Evolutionary conservation across 306 rosid genomes (phyloP).

Genomic region (Pyrus pyrifolia): DNA sequence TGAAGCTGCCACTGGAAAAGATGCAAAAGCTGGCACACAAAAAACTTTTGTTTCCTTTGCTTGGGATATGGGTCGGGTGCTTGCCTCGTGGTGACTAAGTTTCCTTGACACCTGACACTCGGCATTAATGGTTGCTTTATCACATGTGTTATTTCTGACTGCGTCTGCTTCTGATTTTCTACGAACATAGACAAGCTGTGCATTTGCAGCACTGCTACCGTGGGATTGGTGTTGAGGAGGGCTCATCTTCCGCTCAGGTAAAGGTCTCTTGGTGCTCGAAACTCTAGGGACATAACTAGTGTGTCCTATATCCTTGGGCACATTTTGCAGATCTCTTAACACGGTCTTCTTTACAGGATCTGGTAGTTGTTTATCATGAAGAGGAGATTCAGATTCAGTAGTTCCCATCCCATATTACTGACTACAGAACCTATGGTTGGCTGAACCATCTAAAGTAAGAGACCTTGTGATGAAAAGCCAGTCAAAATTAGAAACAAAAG

Average conservation of each 20-base stretch:
- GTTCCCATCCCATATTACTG: constrained; percentile 43
- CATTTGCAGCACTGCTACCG: constrained; percentile 47
- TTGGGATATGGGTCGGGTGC: constrained; percentile 25
- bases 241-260: constrained; percentile 39
- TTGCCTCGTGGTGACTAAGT: constrained; percentile 30
- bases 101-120: constrained; percentile 34
- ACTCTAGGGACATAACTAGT: constrained; percentile 38
- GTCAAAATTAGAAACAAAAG: constrained; percentile 2
- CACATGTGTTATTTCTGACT: constrained; percentile 56
- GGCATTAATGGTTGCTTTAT: constrained; percentile 36
- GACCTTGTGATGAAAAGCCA: constrained; percentile 15
- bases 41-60: constrained; percentile 50
- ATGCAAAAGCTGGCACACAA: constrained; percentile 53
- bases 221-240: constrained; percentile 55
- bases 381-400: constrained; percentile 44
- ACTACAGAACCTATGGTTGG: constrained; percentile 50
- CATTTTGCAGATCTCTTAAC: constrained; percentile 62
- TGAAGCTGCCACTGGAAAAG: constrained; percentile 53
- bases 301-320: constrained; percentile 51
- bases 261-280: constrained; percentile 63
- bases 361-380: constrained; percentile 38
- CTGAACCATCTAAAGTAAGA: constrained; percentile 51
- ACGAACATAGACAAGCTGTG: constrained; percentile 91
- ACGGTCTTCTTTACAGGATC: constrained; percentile 61
- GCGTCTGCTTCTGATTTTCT: constrained; percentile 78